Conservation (phyloP, 306 rosid species). For the Vicia sativa region DNA sequence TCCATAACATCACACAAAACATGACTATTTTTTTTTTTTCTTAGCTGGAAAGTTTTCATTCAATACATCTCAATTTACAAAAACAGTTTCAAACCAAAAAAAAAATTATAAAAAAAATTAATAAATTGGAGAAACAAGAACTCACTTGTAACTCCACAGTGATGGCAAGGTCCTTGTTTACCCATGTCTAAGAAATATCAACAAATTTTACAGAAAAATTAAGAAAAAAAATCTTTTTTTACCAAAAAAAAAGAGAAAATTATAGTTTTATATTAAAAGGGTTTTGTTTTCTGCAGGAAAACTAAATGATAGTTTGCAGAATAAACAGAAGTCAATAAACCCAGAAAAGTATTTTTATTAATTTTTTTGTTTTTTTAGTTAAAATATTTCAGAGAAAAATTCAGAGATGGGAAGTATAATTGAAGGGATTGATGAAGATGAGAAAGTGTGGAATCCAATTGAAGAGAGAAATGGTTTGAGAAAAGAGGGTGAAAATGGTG, state of each 20-base stretch:
- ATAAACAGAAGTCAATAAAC: constrained; percentile 63
- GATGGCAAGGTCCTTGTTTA: constrained; percentile 99
- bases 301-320: constrained; percentile 59
- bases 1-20: constrained; percentile 42
- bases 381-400: constrained; percentile 51
- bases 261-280: constrained; percentile 24
- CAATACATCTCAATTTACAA: constrained; percentile 40
- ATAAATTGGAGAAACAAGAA: constrained; percentile 76
- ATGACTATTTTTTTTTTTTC: constrained; percentile 9
- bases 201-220: constrained; percentile 40
- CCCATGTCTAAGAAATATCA: constrained; percentile 71
- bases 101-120: constrained; percentile 1
- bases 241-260: constrained; percentile 26
- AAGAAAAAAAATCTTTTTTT: constrained; percentile 29
- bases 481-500: constrained; percentile 65
- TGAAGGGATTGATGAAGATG: constrained; percentile 59
- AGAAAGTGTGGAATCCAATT: constrained; percentile 66
- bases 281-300: constrained; percentile 53
- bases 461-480: constrained; percentile 83
- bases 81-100: constrained; percentile 24
- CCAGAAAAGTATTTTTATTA: constrained; percentile 59
- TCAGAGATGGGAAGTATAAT: constrained; percentile 53
- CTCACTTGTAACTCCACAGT: constrained; percentile 99
- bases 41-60: constrained; percentile 24
- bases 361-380: constrained; percentile 41